A percentile compares a stretch with the other conserved stretches of the same genome.
phyloP scores from a whole-genome alignment of 345 rosid genomes.

The Eucalyptus decipiens region DNA sequence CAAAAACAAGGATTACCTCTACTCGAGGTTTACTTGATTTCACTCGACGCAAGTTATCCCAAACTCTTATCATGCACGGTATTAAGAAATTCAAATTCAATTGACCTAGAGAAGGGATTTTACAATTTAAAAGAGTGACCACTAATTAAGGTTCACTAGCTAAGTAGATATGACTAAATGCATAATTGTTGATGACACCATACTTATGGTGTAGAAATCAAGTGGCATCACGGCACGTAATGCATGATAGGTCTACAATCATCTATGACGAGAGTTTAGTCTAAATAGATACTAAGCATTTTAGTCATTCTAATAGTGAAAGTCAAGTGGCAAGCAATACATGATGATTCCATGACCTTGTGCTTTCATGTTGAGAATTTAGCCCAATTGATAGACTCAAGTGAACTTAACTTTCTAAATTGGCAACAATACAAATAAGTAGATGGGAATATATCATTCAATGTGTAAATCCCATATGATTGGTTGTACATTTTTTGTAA shows the following conservation, averaged over 20 bases:
- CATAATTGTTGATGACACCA: neutral
- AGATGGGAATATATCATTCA: neutral
- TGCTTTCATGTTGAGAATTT: neutral
- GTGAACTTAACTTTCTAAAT: neutral
- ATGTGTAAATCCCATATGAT: neutral
- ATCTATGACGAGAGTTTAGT: neutral
- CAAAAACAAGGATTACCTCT: too few relatives aligned
- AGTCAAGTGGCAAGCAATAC: neutral
- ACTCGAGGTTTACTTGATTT: too few relatives aligned
- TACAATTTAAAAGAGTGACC: accelerated
- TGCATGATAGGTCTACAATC: neutral
- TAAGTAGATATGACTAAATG: neutral
- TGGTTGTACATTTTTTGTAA: neutral
- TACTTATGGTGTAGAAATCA: neutral
- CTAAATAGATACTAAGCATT: neutral
- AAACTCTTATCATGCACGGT: too few relatives aligned
- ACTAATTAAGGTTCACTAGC: accelerated
- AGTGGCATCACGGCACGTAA: neutral
- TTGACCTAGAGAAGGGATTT: too few relatives aligned
- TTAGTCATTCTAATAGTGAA: too few relatives aligned
- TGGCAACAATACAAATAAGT: neutral
- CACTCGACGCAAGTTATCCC: too few relatives aligned
- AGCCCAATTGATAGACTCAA: neutral
- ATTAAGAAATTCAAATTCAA: too few relatives aligned
- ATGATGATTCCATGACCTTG: neutral